phyloP scores from a whole-genome alignment of 345 rosid species.

The Dipteronia sinensis region DNA sequence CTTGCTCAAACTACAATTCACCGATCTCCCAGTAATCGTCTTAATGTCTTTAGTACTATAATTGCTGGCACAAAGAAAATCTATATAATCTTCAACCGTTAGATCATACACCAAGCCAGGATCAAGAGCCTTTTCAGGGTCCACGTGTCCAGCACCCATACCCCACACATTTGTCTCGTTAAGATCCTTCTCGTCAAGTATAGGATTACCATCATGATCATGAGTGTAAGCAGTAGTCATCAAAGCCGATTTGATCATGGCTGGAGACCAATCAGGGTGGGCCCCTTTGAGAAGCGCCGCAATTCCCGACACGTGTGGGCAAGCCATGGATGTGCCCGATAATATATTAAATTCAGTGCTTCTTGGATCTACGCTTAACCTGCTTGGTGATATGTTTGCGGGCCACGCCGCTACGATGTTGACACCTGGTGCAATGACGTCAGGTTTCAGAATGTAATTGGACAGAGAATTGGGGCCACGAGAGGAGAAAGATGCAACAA shows the following conservation, averaged over 20 bases:
- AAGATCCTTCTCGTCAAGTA: not conserved
- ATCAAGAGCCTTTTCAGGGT: conserved; percentile 23
- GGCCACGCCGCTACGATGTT: conserved; percentile 50
- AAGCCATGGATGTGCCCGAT: conserved; percentile 22
- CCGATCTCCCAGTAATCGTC: not conserved
- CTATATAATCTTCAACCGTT: conserved; percentile 13
- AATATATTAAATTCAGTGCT: conserved; percentile 18
- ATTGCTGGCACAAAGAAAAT: conserved; percentile 17
- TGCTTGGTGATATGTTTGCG: not conserved
- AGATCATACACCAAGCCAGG: conserved; percentile 26
- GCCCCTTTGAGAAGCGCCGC: conserved; percentile 25
- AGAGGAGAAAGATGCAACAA: conserved; percentile 44
- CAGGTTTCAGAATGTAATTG: too few relatives aligned
- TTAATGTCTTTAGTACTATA: too few relatives aligned
- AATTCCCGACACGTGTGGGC: conserved; percentile 28
- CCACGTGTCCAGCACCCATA: conserved; percentile 30
- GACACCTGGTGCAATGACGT: conserved; percentile 31
- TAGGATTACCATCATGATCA: conserved; percentile 12
- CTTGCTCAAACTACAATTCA: conserved; percentile 9
- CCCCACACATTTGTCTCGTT: not conserved
- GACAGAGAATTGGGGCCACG: conserved; percentile 41
- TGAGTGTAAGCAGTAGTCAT: conserved; percentile 23
- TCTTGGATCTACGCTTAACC: not conserved
- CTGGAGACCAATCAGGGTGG: conserved; percentile 24
- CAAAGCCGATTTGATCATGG: conserved; percentile 24